phyloP scores from a whole-genome alignment of 768 basidiomycete genomes.

The Amyloporia xantha region DNA sequence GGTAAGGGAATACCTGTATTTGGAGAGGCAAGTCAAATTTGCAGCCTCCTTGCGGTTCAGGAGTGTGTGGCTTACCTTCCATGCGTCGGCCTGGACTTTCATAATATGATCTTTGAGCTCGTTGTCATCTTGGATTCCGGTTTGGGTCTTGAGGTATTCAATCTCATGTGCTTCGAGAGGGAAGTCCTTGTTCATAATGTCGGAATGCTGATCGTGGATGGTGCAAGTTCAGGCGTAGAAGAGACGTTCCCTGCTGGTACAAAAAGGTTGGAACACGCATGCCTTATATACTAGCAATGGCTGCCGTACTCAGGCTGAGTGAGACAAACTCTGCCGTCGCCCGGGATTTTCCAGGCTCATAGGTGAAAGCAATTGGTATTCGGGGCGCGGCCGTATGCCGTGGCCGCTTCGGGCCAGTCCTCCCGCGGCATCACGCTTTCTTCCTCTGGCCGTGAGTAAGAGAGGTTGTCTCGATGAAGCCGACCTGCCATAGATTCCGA shows the following conservation, averaged over 20 bases:
- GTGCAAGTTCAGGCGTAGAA: background rate
- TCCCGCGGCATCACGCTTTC: too few species aligned
- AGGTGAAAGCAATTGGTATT: too few species aligned
- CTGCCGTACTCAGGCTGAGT: too few species aligned
- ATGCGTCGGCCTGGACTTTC: conserved; percentile 23
- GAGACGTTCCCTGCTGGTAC: background rate
- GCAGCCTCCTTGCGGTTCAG: background rate
- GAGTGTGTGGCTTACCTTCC: conserved; percentile 19
- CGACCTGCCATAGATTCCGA: too few species aligned
- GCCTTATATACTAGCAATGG: too few species aligned
- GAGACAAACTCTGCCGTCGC: too few species aligned
- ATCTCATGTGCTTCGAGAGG: conserved; percentile 4
- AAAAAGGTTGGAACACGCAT: background rate
- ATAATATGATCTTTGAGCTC: conserved; percentile 27
- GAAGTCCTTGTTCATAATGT: background rate
- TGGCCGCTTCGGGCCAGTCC: too few species aligned
- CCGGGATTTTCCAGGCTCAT: too few species aligned
- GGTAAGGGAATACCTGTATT: conserved; percentile 24
- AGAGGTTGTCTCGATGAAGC: too few species aligned
- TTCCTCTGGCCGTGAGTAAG: too few species aligned
- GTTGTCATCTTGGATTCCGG: conserved; percentile 24
- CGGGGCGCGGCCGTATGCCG: too few species aligned
- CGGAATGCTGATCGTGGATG: background rate
- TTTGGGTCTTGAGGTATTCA: conserved; percentile 15
- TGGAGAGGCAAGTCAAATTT: background rate